These are phyloP conservation scores for Didymella pomorum DNA, from an alignment of 2,329 filamentous ascomycete species.

Conservation along the genomic window DNA sequence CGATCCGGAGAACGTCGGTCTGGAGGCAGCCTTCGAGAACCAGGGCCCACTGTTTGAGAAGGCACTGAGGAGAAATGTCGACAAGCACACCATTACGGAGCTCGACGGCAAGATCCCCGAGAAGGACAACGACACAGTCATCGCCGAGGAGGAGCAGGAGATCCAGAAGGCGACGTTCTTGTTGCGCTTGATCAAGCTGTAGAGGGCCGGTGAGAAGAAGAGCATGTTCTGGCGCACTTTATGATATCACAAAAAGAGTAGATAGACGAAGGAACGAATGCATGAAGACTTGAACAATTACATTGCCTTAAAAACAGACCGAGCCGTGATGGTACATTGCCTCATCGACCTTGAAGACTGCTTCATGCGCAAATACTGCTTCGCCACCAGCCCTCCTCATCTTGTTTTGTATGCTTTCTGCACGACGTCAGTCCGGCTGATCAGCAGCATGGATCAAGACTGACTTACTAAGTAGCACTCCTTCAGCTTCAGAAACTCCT, in stretches of 20 bases:
- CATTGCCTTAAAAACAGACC: not conserved
- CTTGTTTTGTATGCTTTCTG: slow-evolving; percentile 45
- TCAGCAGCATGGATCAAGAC: no score
- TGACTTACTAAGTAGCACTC: slow-evolving; percentile 81
- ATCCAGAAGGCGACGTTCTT: slow-evolving; percentile 83
- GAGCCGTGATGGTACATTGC: not conserved
- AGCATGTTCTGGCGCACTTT: slow-evolving; percentile 16
- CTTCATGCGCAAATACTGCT: not conserved
- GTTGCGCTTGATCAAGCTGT: slow-evolving; percentile 78
- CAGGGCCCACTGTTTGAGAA: slow-evolving; percentile 77
- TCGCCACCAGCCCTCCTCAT: slow-evolving; percentile 23
- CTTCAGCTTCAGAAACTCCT: slow-evolving; percentile 85
- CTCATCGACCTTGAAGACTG: not conserved
- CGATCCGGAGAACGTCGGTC: slow-evolving; percentile 78
- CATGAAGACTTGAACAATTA: slow-evolving; percentile 16
- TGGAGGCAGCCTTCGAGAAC: slow-evolving; percentile 73
- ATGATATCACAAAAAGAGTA: slow-evolving; percentile 27
- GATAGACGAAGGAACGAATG: slow-evolving; percentile 27
- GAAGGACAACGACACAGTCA: slow-evolving; percentile 64
- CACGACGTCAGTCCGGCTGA: not conserved
- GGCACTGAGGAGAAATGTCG: slow-evolving; percentile 77
- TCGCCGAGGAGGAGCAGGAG: slow-evolving; percentile 84
- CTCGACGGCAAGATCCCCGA: slow-evolving; percentile 66
- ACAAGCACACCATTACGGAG: slow-evolving; percentile 70
- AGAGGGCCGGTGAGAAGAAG: slow-evolving; percentile 1